Evolutionary conservation across 192 early-diverging fungal genomes (phyloP), one percentile per base, ranked within the genome.

Genomic region (Haplosporangium gracile): DNA sequence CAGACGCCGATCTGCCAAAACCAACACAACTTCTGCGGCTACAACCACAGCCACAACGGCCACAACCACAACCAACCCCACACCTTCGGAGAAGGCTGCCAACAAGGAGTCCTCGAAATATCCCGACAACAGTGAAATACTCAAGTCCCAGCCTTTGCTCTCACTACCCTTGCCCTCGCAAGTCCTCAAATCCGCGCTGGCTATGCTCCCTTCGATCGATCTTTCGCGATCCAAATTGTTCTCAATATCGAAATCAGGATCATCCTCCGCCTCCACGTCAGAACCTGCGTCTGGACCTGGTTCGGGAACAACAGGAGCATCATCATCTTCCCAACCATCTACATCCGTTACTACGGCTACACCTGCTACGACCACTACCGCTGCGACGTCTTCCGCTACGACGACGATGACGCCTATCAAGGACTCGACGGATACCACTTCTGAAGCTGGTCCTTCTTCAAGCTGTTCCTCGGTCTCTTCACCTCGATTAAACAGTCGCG

Each of bases 131-230:
- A 29, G 11, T 29, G 60, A 15, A 4, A 38, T 39, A 9, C 39
- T 29, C 32, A 39, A 76, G 5, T 47, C 60, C n/a, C 60, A 40
- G 34, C 38, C 53, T 29, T 36, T 55, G 32, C 24, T 71, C 9
- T 79, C 82, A 13, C 68, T 84, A 20, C 63, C 84, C n/a, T 53
- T 72, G 20, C 78, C 83, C 7, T 55, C 74, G 5, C 80, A 72
- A 32, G 78, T 51, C 47, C 15, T 86, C 84, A 80, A 81, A 36
- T 78, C 84, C 6, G 78, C 78, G 4, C 45, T 86, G 29, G 32
- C 78, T 5, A 43, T 80, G 57, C 45, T 86, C 15, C 84, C 79
- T 7, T 34, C 79, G 0, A 70, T 81, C 24, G 79, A 86, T 70
- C 49, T 83, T 0, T 43, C 74, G 8, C 82, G 82, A 6, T 53